Percentiles rank a stretch among this genome's conserved stretches.
Evolutionary conservation across 225 moss, liverwort and hornwort species (phyloP).

Genomic region (Physcomitrium patens): DNA sequence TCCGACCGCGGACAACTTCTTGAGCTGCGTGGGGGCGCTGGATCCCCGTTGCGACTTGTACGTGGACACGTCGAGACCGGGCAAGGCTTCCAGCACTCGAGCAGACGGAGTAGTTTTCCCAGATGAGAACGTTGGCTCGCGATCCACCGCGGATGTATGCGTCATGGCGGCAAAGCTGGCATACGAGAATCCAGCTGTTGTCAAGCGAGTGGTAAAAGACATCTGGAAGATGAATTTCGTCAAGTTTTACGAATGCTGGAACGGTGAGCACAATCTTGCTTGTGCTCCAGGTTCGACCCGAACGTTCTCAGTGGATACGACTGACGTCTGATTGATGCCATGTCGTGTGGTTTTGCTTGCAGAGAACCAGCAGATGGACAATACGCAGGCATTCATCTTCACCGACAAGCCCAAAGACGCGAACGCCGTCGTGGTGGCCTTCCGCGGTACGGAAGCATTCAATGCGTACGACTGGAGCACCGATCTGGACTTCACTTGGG

Average conservation of each 20-base stretch:
- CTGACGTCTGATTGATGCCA: too few species aligned
- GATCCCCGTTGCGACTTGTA: conserved; percentile 53
- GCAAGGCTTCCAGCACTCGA: conserved; percentile 17
- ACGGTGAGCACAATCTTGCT: conserved; percentile 40
- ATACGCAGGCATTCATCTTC: conserved; percentile 68
- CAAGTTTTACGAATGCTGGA: conserved; percentile 70
- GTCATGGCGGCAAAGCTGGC: conserved; percentile 76
- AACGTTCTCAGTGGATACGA: too few species aligned
- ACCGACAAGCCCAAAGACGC: conserved; percentile 61
- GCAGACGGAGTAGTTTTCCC: conserved; percentile 40
- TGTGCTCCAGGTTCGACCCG: too few species aligned
- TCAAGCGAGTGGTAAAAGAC: conserved; percentile 47
- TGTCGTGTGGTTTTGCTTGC: background rate
- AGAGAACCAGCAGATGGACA: conserved; percentile 51
- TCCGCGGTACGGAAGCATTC: conserved; percentile 78
- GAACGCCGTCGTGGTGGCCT: conserved; percentile 67
- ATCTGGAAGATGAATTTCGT: conserved; percentile 85
- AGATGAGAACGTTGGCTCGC: conserved; percentile 35
- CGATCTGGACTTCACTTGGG: conserved; percentile 80
- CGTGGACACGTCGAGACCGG: conserved; percentile 23
- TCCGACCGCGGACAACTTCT: conserved; percentile 26
- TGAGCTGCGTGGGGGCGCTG: conserved; percentile 38
- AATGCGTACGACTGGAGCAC: conserved; percentile 81
- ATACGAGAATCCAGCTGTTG: conserved; percentile 63
- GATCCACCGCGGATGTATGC: conserved; percentile 68